phyloP scores from a whole-genome alignment of 148 eudicot genomes.

The Selenicereus undatus region DNA sequence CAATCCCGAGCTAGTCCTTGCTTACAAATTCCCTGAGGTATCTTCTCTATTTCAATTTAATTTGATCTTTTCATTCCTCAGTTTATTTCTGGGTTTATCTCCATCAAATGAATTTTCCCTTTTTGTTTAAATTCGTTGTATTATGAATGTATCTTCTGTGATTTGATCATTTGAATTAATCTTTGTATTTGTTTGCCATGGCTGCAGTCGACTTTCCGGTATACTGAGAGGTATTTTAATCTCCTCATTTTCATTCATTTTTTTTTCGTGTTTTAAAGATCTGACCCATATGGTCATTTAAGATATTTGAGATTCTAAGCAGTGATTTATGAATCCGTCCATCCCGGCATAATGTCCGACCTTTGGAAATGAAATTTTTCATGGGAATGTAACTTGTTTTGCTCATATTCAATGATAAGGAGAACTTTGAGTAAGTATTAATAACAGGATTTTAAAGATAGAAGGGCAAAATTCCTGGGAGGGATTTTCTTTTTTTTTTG shows the following conservation, averaged over 20 bases:
- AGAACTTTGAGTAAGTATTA: neutral
- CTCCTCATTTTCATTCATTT: conserved; percentile 2
- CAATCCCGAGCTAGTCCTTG: conserved; percentile 63
- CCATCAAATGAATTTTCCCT: neutral
- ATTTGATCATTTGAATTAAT: neutral
- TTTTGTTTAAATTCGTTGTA: neutral
- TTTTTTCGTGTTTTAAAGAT: neutral
- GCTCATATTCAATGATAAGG: neutral
- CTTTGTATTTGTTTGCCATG: neutral
- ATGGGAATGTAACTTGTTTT: neutral
- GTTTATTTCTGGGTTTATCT: neutral
- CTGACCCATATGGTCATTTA: neutral
- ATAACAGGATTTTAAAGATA: neutral
- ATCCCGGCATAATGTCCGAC: neutral
- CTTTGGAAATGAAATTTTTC: neutral
- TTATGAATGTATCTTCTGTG: neutral
- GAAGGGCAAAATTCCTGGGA: neutral
- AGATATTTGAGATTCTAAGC: neutral
- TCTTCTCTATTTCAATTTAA: neutral
- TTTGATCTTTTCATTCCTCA: no score
- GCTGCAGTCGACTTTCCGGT: conserved; percentile 44
- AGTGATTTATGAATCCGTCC: neutral
- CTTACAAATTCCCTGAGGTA: conserved; percentile 75
- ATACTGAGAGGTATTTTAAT: conserved; percentile 55
- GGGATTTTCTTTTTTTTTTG: no score